phyloP scores from a whole-genome alignment of 1,284 basidiomycete species.

The Marasmius fiardii region DNA sequence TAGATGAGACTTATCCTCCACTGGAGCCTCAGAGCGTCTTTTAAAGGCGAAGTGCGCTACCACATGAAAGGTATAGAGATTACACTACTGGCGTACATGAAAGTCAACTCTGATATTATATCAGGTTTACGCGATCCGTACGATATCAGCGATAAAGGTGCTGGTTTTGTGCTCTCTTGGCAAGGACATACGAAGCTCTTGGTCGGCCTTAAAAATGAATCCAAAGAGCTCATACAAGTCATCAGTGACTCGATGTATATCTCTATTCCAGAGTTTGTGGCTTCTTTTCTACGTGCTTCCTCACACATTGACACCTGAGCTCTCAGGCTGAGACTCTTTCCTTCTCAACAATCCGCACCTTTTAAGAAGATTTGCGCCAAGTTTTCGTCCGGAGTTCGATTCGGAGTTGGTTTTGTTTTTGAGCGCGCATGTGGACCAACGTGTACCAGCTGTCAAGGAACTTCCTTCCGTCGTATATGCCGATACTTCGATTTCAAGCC shows the following conservation, averaged over 20 bases:
- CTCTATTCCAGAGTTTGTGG: conserved; percentile 75
- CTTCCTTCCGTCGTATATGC: conserved; percentile 75
- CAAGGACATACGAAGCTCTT: conserved; percentile 72
- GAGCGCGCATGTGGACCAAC: conserved; percentile 84
- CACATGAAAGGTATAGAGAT: conserved; percentile 73
- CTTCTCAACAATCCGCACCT: conserved; percentile 16
- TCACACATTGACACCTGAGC: conserved; percentile 10
- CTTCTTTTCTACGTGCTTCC: background rate
- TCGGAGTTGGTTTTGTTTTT: conserved; percentile 83
- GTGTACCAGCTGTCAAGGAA: conserved; percentile 63
- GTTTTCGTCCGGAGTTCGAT: conserved; percentile 85
- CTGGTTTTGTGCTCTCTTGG: conserved; percentile 91
- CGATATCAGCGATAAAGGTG: conserved; percentile 68
- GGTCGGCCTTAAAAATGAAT: conserved; percentile 73
- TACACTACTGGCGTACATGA: conserved; percentile 1
- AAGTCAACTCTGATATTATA: conserved; percentile 14
- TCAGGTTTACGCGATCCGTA: conserved; percentile 88
- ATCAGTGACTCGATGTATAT: conserved; percentile 78
- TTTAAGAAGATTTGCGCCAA: conserved; percentile 73
- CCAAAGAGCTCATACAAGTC: conserved; percentile 84
- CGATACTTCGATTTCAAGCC: conserved; percentile 81
- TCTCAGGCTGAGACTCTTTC: conserved; percentile 11
- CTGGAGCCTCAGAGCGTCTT: conserved; percentile 75
- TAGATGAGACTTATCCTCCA: conserved; percentile 85
- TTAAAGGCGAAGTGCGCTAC: conserved; percentile 74